Conservation (phyloP, 2,329 filamentous ascomycete species). For the Fusarium pilosicola region DNA sequence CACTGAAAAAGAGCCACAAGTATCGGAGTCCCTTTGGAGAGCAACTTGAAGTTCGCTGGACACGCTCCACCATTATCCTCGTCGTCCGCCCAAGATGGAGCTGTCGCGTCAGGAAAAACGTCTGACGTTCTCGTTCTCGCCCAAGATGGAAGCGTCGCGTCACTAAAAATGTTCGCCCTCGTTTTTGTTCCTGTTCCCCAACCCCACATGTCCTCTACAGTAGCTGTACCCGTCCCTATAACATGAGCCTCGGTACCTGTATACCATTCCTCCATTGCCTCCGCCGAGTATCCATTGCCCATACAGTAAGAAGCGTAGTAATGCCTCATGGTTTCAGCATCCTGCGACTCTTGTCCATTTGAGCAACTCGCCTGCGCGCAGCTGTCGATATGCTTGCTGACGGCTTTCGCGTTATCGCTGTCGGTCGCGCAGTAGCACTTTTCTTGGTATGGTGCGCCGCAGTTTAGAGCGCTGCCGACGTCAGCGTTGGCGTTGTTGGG, state of each 20-base stretch:
- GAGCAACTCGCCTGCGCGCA: conserved; percentile 7
- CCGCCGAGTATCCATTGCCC: neutral
- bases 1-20: neutral
- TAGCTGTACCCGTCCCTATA: neutral
- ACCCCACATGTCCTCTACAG: neutral
- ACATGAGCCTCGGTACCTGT: neutral
- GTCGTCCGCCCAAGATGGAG: neutral
- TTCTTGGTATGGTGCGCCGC: neutral
- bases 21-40: accelerated
- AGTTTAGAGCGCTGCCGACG: neutral
- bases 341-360: neutral
- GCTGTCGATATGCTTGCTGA: neutral
- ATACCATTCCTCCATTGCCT: neutral
- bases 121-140: too few species aligned
- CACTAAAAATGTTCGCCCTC: too few species aligned
- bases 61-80: neutral
- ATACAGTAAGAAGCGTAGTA: conserved; percentile 14
- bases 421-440: neutral
- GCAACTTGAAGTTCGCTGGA: neutral
- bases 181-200: neutral
- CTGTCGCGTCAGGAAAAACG: neutral
- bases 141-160: too few species aligned
- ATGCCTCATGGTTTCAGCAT: neutral
- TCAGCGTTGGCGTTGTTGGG: neutral
- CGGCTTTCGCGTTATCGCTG: neutral